Percentiles rank a stretch among this genome's conserved stretches.
Evolutionary conservation across 2,329 filamentous ascomycete species (phyloP).

Genomic region (Aspergillus unguis): DNA sequence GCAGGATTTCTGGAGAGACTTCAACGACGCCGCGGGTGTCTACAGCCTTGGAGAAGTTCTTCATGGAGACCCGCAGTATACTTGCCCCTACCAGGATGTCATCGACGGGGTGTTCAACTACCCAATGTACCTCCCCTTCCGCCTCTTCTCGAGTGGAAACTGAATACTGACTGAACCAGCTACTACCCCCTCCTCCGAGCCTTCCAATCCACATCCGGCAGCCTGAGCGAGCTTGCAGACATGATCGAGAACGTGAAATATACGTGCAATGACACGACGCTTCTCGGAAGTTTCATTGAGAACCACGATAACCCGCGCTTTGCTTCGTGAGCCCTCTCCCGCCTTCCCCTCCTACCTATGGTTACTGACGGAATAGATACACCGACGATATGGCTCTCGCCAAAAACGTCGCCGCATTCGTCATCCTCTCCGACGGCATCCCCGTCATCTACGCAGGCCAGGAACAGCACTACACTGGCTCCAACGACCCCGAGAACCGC

Average conservation of each 20-base stretch:
- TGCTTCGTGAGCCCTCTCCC: constrained; percentile 24
- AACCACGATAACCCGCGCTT: constrained; percentile 62
- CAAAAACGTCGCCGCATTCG: constrained; percentile 61
- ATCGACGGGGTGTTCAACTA: constrained; percentile 51
- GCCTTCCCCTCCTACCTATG: constrained; percentile 37
- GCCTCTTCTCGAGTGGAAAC: background rate
- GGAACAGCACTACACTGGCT: constrained; percentile 59
- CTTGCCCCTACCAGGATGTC: constrained; percentile 45
- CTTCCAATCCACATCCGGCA: constrained; percentile 34
- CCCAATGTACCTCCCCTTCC: constrained; percentile 25
- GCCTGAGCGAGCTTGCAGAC: constrained; percentile 33
- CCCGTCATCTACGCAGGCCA: constrained; percentile 67
- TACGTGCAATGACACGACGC: constrained; percentile 43
- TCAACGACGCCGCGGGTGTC: constrained; percentile 42
- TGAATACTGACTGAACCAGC: constrained; percentile 7
- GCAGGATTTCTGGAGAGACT: constrained; percentile 44
- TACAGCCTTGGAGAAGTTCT: constrained; percentile 51
- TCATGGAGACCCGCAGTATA: constrained; percentile 39
- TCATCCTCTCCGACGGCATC: constrained; percentile 59
- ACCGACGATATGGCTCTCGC: constrained; percentile 44
- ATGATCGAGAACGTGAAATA: constrained; percentile 34
- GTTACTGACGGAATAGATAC: constrained; percentile 28
- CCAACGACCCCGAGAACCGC: constrained; percentile 50
- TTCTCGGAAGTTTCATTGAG: constrained; percentile 56
- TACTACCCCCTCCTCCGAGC: constrained; percentile 37